phyloP scores from a whole-genome alignment of 192 early-diverging fungal genomes.

The Backusella circina region DNA sequence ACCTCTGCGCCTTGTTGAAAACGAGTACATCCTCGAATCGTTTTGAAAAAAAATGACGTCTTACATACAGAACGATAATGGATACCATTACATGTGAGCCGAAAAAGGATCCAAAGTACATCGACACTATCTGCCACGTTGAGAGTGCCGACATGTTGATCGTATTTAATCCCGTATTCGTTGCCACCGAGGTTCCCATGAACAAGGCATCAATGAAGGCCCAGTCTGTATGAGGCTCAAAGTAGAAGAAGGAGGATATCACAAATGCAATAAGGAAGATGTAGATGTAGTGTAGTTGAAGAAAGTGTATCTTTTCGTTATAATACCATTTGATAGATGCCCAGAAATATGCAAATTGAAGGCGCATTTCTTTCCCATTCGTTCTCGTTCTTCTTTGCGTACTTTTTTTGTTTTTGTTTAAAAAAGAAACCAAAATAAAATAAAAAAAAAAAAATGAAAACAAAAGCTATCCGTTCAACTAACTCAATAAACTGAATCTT shows the following conservation, averaged over 20 bases:
- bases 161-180: constrained; percentile 31
- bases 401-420: background rate
- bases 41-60: constrained; percentile 28
- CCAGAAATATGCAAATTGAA: background rate
- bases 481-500: background rate
- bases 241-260: constrained; percentile 16
- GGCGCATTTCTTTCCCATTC: background rate
- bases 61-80: constrained; percentile 17
- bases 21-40: constrained; percentile 26
- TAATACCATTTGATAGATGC: constrained; percentile 7
- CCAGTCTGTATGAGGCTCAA: constrained; percentile 19
- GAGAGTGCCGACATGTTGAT: constrained; percentile 16
- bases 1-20: constrained; percentile 15
- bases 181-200: constrained; percentile 19
- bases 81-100: constrained; percentile 24
- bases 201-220: constrained; percentile 33
- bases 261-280: constrained; percentile 20
- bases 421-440: background rate
- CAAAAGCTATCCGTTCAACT: background rate
- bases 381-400: background rate
- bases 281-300: constrained; percentile 34
- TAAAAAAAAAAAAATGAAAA: background rate
- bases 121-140: constrained; percentile 9
- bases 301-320: constrained; percentile 26
- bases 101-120: constrained; percentile 24